Base-by-base conservation (phyloP, 2,329 filamentous ascomycete genomes). In the Cordyceps tenuipes region DNA sequence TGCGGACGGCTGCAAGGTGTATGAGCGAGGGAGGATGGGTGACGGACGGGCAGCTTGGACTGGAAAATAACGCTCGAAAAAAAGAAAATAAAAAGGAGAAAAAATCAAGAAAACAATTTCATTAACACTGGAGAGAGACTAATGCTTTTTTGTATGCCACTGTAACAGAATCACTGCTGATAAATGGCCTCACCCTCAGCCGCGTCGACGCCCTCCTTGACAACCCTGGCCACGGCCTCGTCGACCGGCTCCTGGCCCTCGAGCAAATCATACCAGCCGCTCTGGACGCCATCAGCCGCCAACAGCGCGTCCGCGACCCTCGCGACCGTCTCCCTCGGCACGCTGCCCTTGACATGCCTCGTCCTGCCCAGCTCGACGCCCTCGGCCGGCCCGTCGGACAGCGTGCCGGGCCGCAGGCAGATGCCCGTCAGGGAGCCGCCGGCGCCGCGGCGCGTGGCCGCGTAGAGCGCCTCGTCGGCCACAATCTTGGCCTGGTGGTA, bases 401-500 rank as follows among this genome's bases (percentile, higher is more conserved):
- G 69, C 0, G 64, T 64, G 1, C 78, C 82, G 0, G 83, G 82
- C 1, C 83, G 78, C 54, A 87, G 73, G 67, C 75, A 71, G 65
- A 86, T 79, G 60, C 75, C 80, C 2, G 76, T 74, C 36, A 85
- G 75, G 17, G 70, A 72, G 12, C 48, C 26, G 49, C 57, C 49
- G 41, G 47, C 71, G 72, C 65, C 9, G 74, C 74, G 7, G 65
- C 74, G 74, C 39, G 75, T 75, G 12, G 76, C 75, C 50, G 76
- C 72, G 67, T 82, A 82, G 5, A 85, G 73, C 2, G 72, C 76
- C 70, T 84, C 79, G 68, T 87, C 84, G 62, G 83, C 81, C 6
- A 76, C 80, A 17, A 86, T 67, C 71, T 87, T 87, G 63, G 84
- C 83, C 67, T 80, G 71, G 71, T 81, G 84, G 70, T 87, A 87